phyloP scores from a whole-genome alignment of 2,329 filamentous ascomycete species.

The Fusarium kyushuense region DNA sequence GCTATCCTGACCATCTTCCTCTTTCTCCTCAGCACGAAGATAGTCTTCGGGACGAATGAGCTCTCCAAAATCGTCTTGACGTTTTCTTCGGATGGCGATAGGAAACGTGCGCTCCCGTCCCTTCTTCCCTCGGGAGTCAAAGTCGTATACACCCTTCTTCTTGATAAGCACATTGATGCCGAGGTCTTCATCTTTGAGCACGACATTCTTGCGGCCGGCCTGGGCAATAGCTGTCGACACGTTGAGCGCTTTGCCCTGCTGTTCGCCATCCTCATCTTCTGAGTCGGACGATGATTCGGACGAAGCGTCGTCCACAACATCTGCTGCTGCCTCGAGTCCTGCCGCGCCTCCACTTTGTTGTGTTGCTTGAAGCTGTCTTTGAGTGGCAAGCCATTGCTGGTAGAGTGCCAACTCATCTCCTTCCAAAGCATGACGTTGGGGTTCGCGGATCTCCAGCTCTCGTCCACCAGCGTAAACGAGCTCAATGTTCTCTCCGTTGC shows the following conservation, averaged over 20 bases:
- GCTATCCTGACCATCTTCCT: slow-evolving; percentile 74
- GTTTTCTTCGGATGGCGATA: slow-evolving; percentile 80
- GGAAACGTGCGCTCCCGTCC: slow-evolving; percentile 95
- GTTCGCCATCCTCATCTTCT: slow-evolving; percentile 88
- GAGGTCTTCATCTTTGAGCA: slow-evolving; percentile 87
- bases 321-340: slow-evolving; percentile 75
- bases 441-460: slow-evolving; percentile 70
- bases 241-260: slow-evolving; percentile 92
- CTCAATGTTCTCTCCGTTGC: slow-evolving; percentile 70
- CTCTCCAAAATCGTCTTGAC: slow-evolving; percentile 92
- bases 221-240: slow-evolving; percentile 88
- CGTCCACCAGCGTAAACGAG: slow-evolving; percentile 74
- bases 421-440: slow-evolving; percentile 74
- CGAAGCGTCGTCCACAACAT: slow-evolving; percentile 84
- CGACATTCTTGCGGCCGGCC: slow-evolving; percentile 85
- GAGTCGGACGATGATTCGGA: slow-evolving; percentile 88
- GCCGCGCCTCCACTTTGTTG: slow-evolving; percentile 76
- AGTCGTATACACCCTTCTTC: slow-evolving; percentile 92
- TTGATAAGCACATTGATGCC: slow-evolving; percentile 92
- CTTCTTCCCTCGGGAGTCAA: slow-evolving; percentile 89
- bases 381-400: slow-evolving; percentile 91
- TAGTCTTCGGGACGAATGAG: slow-evolving; percentile 95
- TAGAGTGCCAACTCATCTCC: slow-evolving; percentile 84
- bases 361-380: slow-evolving; percentile 87
- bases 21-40: slow-evolving; percentile 89